A percentile compares a stretch with the other conserved stretches of the same genome.
phyloP scores from a whole-genome alignment of 345 rosid species.

The Chamaenerion angustifolium region DNA sequence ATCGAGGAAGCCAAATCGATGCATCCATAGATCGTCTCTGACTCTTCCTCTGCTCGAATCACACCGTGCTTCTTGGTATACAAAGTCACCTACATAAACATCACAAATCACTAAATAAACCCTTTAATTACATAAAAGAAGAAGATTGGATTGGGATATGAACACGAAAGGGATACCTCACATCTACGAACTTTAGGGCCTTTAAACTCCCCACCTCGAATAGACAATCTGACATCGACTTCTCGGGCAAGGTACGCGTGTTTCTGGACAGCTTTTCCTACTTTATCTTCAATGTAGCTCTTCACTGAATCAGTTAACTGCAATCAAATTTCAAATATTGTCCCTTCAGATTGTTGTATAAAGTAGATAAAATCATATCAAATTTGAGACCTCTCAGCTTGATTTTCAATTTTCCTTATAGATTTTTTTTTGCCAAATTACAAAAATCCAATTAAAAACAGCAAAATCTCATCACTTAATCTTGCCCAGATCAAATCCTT shows the following conservation, averaged over 20 bases:
- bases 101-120: conserved; percentile 2
- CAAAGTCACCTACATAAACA: conserved; percentile 48
- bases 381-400: too few relatives aligned
- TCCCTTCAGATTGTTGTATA: too few relatives aligned
- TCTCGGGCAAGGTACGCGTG: conserved; percentile 75
- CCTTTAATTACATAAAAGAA: not conserved
- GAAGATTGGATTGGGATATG: not conserved
- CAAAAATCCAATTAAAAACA: too few relatives aligned
- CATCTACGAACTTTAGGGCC: conserved; percentile 83
- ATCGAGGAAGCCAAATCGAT: conserved; percentile 77
- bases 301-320: conserved; percentile 68
- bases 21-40: conserved; percentile 60
- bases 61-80: conserved; percentile 91
- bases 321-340: not conserved
- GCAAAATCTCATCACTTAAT: too few relatives aligned
- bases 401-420: too few relatives aligned
- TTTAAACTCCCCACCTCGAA: conserved; percentile 81
- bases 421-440: too few relatives aligned
- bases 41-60: conserved; percentile 84
- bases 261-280: conserved; percentile 77
- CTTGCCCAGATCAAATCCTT: too few relatives aligned
- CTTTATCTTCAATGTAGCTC: conserved; percentile 72
- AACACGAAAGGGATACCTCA: conserved; percentile 34
- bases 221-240: conserved; percentile 82
- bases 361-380: too few relatives aligned